Evolutionary conservation across 768 basidiomycete genomes (phyloP).

Genomic region (Dioszegia aurantiaca): DNA sequence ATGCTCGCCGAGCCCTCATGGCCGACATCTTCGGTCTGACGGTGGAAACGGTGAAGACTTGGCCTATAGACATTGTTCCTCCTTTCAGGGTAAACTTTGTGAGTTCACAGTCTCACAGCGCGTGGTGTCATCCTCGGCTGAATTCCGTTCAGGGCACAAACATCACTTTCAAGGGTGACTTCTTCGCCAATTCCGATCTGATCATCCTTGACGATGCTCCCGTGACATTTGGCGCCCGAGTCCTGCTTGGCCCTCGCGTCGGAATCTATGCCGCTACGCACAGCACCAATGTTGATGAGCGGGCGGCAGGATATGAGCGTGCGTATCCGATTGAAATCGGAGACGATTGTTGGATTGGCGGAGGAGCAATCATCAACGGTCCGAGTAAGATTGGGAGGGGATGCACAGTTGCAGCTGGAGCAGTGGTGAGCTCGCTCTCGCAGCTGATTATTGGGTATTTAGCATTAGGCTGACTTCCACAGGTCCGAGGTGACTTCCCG

Average conservation of each 20-base stretch:
- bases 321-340: slow-evolving; percentile 23
- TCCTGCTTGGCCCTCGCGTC: slow-evolving; percentile 18
- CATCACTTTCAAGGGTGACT: slow-evolving; percentile 11
- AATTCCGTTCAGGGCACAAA: slow-evolving; percentile 9
- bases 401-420: slow-evolving; percentile 15
- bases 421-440: slow-evolving; percentile 11
- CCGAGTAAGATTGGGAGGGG: slow-evolving; percentile 20
- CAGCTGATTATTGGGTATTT: too few species aligned
- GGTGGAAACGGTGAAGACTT: slow-evolving; percentile 6
- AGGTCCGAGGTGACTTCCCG: slow-evolving; percentile 17
- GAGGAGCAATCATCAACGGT: slow-evolving; percentile 18
- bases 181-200: slow-evolving; percentile 16
- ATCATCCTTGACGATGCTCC: slow-evolving; percentile 15
- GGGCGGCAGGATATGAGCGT: slow-evolving; percentile 16
- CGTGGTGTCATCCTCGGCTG: too few species aligned
- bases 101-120: too few species aligned
- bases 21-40: slow-evolving; percentile 12
- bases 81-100: slow-evolving; percentile 17
- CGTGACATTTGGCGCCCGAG: slow-evolving; percentile 17
- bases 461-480: not conserved
- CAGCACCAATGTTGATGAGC: slow-evolving; percentile 15
- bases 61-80: slow-evolving; percentile 12
- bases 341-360: slow-evolving; percentile 24
- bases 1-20: slow-evolving; percentile 7
- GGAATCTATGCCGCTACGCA: slow-evolving; percentile 17